phyloP scores from a whole-genome alignment of 495 filamentous ascomycete genomes.

The Elasticomyces elasticus region DNA sequence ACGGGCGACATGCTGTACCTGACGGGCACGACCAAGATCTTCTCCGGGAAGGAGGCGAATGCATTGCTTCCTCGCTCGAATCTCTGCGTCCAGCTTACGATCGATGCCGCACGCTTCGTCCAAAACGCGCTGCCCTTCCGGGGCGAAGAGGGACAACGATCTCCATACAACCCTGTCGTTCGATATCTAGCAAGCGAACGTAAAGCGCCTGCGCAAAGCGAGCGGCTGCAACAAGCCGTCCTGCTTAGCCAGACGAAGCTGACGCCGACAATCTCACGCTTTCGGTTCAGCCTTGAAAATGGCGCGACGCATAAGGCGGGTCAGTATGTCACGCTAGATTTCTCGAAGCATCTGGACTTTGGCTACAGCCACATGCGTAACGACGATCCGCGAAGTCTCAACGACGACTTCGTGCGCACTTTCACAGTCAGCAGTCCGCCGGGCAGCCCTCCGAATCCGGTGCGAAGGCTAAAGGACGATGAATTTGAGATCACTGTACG shows the following conservation, averaged over 20 bases:
- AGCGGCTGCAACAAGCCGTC: slow-evolving; percentile 33
- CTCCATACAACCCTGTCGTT: slow-evolving; percentile 63
- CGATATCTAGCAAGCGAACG: slow-evolving; percentile 46
- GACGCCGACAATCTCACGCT: slow-evolving; percentile 55
- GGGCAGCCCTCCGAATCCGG: slow-evolving; percentile 17
- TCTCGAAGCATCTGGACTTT: slow-evolving; percentile 51
- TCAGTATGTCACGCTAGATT: slow-evolving; percentile 66
- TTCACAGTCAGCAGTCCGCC: slow-evolving; percentile 63
- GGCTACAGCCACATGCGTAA: slow-evolving; percentile 78
- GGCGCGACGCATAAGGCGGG: slow-evolving; percentile 51
- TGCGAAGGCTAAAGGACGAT: slow-evolving; percentile 22
- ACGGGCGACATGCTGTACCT: slow-evolving; percentile 60
- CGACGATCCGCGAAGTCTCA: slow-evolving; percentile 62
- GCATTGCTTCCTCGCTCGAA: slow-evolving; percentile 56
- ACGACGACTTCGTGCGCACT: slow-evolving; percentile 73
- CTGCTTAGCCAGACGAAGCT: slow-evolving; percentile 45
- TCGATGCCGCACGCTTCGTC: slow-evolving; percentile 53
- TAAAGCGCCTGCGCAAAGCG: background rate
- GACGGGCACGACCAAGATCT: slow-evolving; percentile 55
- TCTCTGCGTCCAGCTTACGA: slow-evolving; percentile 55
- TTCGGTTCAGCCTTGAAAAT: slow-evolving; percentile 41
- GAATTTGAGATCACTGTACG: slow-evolving; percentile 64
- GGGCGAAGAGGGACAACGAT: slow-evolving; percentile 45
- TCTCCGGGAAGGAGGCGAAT: slow-evolving; percentile 51
- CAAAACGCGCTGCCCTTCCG: slow-evolving; percentile 54